A percentile compares a stretch with the other conserved stretches of the same genome.
Evolutionary conservation across 768 basidiomycete genomes (phyloP).

Genomic region (Kwoniella europaea): DNA sequence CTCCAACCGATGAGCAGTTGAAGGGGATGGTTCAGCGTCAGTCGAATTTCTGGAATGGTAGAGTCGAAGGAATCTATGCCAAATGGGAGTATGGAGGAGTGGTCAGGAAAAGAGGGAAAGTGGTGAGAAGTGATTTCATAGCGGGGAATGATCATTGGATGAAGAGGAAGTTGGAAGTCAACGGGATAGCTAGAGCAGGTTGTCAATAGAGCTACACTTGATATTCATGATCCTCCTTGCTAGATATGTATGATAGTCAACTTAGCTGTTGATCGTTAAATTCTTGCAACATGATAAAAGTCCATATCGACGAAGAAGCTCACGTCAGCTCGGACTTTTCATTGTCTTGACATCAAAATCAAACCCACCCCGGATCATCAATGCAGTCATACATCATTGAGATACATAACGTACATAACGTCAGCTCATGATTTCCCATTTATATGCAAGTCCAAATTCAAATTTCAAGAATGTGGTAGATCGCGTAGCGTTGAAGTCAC

Average conservation of each 20-base stretch:
- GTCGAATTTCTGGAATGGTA: background rate
- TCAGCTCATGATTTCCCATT: too few species aligned
- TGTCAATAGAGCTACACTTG: background rate
- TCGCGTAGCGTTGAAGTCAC: constrained; percentile 1
- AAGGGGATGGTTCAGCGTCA: background rate
- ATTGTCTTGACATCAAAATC: too few species aligned
- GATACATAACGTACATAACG: too few species aligned
- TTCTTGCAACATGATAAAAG: too few species aligned
- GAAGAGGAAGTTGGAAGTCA: background rate
- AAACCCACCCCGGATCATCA: too few species aligned
- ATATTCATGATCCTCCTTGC: background rate
- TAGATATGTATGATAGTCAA: too few species aligned
- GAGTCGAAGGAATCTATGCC: background rate
- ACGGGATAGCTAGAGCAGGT: background rate
- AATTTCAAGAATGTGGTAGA: background rate
- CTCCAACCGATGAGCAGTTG: background rate
- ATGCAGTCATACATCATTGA: too few species aligned
- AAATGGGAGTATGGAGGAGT: background rate
- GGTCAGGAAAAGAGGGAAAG: background rate
- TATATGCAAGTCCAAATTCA: too few species aligned
- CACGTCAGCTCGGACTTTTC: too few species aligned
- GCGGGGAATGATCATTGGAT: constrained; percentile 3
- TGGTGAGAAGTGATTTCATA: constrained; percentile 1
- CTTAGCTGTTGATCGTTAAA: too few species aligned
- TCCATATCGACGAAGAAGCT: too few species aligned